These are phyloP conservation scores for Piedraia hortae DNA, from an alignment of 2,329 filamentous ascomycete genomes.

Conservation along the genomic window DNA sequence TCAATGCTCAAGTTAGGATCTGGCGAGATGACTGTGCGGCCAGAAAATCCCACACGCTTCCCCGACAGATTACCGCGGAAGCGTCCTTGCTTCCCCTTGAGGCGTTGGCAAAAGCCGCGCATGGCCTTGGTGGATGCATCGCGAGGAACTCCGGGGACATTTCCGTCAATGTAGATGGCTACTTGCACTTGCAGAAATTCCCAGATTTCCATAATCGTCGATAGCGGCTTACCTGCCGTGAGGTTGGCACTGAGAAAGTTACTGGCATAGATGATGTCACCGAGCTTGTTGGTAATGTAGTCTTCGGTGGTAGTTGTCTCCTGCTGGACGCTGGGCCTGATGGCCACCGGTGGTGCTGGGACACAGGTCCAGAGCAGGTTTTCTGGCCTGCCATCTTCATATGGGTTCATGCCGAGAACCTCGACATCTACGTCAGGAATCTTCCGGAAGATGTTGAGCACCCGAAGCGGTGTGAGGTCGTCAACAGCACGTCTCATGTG, in stretches of 20 bases:
- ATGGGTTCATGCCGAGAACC: conserved; percentile 60
- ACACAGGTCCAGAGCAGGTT: conserved; percentile 97
- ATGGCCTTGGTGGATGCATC: conserved; percentile 71
- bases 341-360: conserved; percentile 78
- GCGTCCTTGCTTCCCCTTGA: conserved; percentile 92
- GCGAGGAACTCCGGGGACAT: conserved; percentile 61
- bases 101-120: conserved; percentile 73
- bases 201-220: conserved; percentile 94
- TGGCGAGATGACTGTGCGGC: conserved; percentile 86
- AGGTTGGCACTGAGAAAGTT: conserved; percentile 62
- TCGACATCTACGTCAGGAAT: conserved; percentile 72
- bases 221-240: conserved; percentile 55
- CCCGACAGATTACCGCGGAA: conserved; percentile 92
- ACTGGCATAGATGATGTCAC: conserved; percentile 83
- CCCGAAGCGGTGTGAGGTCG: conserved; percentile 68
- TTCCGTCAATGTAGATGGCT: conserved; percentile 94
- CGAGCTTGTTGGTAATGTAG: conserved; percentile 87
- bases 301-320: conserved; percentile 87
- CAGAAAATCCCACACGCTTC: conserved; percentile 96
- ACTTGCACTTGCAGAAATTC: conserved; percentile 88
- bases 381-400: conserved; percentile 58
- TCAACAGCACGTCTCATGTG: conserved; percentile 81
- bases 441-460: conserved; percentile 73
- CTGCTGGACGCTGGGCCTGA: conserved; percentile 78
- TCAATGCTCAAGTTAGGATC: conserved; percentile 87